These are phyloP conservation scores for Phytophthora brassicae DNA, from an alignment of 352 stramenopile genomes.

Conservation along the genomic window DNA sequence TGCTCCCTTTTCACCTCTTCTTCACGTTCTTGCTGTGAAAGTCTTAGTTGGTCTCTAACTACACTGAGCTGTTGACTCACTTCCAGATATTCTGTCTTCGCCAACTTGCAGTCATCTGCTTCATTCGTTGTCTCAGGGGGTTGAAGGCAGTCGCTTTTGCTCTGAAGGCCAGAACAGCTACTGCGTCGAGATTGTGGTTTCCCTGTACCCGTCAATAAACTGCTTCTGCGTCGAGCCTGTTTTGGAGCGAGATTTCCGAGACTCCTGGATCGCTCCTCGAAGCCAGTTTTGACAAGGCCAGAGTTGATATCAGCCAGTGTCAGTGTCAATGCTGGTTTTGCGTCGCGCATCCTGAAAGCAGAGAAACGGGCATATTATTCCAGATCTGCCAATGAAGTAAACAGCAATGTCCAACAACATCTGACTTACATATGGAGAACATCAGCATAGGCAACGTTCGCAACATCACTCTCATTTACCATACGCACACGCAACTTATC, in stretches of 20 bases:
- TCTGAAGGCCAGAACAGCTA: slow-evolving; percentile 13
- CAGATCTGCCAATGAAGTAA: not conserved
- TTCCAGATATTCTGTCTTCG: slow-evolving; percentile 36
- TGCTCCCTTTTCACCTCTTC: slow-evolving; percentile 17
- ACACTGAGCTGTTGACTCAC: slow-evolving; percentile 32
- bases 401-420: not conserved
- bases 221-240: slow-evolving; percentile 28
- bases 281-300: slow-evolving; percentile 3
- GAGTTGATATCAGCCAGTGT: slow-evolving; percentile 42
- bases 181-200: slow-evolving; percentile 19
- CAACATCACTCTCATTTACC: slow-evolving; percentile 49
- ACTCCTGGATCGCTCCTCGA: slow-evolving; percentile 26
- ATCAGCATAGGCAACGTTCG: slow-evolving; percentile 37
- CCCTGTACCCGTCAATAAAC: slow-evolving; percentile 21
- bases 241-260: slow-evolving; percentile 16
- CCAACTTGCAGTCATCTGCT: slow-evolving; percentile 10
- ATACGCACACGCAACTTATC: slow-evolving; percentile 41
- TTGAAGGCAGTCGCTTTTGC: slow-evolving; percentile 28
- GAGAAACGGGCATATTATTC: not conserved
- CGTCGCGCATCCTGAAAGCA: slow-evolving; percentile 44
- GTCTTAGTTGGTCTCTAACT: slow-evolving; percentile 21
- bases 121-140: slow-evolving; percentile 19
- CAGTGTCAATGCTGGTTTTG: slow-evolving; percentile 42
- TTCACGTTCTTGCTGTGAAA: slow-evolving; percentile 17
- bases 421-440: slow-evolving; percentile 47